A percentile compares a stretch with the other conserved stretches of the same genome.
Evolutionary conservation across 2,329 filamentous ascomycete species (phyloP).

Genomic region (Colletotrichum sp.): DNA sequence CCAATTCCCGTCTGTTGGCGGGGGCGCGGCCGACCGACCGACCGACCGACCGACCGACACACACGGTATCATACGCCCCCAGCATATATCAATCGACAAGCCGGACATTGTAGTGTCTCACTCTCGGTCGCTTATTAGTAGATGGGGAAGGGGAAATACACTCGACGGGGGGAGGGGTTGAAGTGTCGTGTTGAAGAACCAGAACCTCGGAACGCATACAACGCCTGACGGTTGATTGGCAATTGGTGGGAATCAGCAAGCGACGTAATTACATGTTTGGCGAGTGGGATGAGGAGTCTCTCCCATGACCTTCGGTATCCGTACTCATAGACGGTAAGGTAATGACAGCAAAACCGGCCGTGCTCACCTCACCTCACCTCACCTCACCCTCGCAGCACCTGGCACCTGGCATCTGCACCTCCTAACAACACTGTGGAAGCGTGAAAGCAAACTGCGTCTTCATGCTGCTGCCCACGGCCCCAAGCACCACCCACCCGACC

Average conservation of each 20-base stretch:
- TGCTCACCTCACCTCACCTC: not conserved
- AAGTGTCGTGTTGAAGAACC: slow-evolving; percentile 9
- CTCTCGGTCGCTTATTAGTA: not conserved
- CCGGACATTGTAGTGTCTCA: not conserved
- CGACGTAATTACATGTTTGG: not conserved
- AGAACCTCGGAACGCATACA: slow-evolving; percentile 13
- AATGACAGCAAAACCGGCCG: not conserved
- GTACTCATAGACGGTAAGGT: not conserved
- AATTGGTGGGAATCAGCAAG: not conserved
- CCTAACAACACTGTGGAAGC: not conserved
- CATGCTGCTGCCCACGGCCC: not conserved
- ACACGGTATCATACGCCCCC: not conserved
- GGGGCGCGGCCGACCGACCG: not conserved
- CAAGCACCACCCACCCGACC: not conserved
- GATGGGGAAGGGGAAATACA: not conserved
- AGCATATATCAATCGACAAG: not conserved
- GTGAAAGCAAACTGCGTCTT: not conserved
- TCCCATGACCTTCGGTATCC: not conserved
- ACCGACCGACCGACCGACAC: not conserved
- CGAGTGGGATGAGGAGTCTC: not conserved
- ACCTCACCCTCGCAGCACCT: not conserved
- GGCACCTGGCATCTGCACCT: not conserved
- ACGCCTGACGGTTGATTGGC: not conserved
- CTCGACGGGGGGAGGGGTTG: not conserved
- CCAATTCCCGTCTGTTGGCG: not conserved